These are phyloP conservation scores for Apiospora arundinis DNA, from an alignment of 2,329 filamentous ascomycete species.

Conservation along the genomic window DNA sequence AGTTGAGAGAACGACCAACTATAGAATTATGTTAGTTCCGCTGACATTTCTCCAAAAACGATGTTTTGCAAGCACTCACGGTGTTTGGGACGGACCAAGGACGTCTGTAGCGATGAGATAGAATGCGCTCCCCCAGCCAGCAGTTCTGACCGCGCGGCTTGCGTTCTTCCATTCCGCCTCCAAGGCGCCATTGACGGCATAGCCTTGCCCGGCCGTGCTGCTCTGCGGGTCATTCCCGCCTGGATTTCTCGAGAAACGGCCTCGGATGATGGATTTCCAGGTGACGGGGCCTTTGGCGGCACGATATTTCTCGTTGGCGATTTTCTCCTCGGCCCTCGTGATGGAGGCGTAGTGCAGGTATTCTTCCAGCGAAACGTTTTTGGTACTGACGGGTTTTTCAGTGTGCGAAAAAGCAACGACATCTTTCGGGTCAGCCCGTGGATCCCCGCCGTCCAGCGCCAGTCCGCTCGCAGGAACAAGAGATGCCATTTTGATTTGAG, in stretches of 20 bases:
- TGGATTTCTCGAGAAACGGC: not conserved
- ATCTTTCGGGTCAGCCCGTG: not conserved
- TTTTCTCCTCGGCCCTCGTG: constrained; percentile 32
- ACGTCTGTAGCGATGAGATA: constrained; percentile 58
- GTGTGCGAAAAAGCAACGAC: not conserved
- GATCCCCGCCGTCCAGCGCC: not conserved
- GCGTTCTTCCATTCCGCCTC: constrained; percentile 55
- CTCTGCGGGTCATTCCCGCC: constrained; percentile 25
- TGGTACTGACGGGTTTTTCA: not conserved
- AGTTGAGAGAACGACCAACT: constrained; percentile 35
- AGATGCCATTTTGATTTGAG: not conserved
- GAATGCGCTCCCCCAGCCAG: constrained; percentile 52
- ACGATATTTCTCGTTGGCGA: not conserved
- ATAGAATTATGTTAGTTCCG: not conserved
- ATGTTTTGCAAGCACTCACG: constrained; percentile 28
- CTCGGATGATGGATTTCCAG: not conserved
- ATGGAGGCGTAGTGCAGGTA: constrained; percentile 33
- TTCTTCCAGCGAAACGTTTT: constrained; percentile 30
- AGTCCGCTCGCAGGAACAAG: not conserved
- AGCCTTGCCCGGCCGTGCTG: not conserved
- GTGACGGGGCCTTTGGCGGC: not conserved
- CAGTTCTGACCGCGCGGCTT: constrained; percentile 52
- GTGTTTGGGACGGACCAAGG: constrained; percentile 49
- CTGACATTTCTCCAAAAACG: not conserved
- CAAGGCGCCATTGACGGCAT: constrained; percentile 31